These are phyloP conservation scores for Rubia balearica DNA, from an alignment of 305 asterid species.

Conservation along the genomic window DNA sequence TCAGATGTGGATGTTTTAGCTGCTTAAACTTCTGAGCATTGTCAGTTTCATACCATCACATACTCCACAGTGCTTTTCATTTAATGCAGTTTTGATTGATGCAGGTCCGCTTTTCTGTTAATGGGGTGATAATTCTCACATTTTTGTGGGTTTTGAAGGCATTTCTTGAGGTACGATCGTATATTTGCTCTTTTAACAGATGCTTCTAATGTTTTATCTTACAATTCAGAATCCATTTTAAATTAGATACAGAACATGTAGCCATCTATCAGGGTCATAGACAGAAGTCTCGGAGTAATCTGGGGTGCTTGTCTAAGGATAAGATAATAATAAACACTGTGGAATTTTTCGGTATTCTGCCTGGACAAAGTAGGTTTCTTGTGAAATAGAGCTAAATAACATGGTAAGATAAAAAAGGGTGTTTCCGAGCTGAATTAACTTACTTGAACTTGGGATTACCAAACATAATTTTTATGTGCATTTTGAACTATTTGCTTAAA, in stretches of 20 bases:
- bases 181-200: constrained; percentile 6
- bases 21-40: background rate
- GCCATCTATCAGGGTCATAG: background rate
- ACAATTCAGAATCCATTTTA: background rate
- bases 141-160: constrained; percentile 92
- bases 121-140: constrained; percentile 68
- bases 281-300: background rate
- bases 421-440: background rate
- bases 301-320: background rate
- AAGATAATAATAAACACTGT: background rate
- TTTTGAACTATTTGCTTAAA: background rate
- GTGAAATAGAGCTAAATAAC: background rate
- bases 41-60: background rate
- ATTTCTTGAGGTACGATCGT: constrained; percentile 59
- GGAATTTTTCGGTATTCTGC: background rate
- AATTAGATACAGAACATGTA: background rate
- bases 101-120: constrained; percentile 85
- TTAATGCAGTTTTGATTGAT: constrained; percentile 10
- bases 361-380: background rate
- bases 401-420: background rate
- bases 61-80: background rate
- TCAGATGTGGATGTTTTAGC: too few relatives aligned
- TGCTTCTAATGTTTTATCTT: constrained; percentile 8
- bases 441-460: background rate
- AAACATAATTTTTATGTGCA: background rate